Percentiles rank a stretch among this genome's conserved stretches.
These are phyloP conservation scores for Aspergillus affinis DNA, from an alignment of 495 filamentous ascomycete genomes.

Conservation along the genomic window DNA sequence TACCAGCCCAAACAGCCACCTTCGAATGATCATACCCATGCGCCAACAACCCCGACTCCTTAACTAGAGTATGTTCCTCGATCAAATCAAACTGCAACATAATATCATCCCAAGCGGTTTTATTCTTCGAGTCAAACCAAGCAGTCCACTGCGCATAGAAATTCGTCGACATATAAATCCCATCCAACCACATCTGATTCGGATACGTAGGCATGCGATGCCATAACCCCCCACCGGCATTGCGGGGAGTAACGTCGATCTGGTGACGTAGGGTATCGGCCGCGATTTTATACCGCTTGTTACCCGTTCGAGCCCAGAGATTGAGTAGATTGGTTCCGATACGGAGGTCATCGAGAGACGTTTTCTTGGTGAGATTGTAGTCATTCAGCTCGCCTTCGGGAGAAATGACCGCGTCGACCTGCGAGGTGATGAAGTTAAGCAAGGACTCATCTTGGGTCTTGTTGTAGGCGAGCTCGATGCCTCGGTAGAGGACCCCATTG, in stretches of 20 bases:
- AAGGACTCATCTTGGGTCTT: slow-evolving; percentile 10
- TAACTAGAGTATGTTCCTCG: slow-evolving; percentile 14
- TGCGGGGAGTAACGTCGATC: slow-evolving; percentile 18
- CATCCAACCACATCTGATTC: slow-evolving; percentile 23
- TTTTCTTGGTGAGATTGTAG: slow-evolving; percentile 9
- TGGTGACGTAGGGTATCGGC: slow-evolving; percentile 13
- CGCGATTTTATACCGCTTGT: slow-evolving; percentile 17
- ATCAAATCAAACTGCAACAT: slow-evolving; percentile 19
- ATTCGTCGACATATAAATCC: slow-evolving; percentile 18
- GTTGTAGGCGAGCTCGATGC: slow-evolving; percentile 20
- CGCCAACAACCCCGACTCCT: slow-evolving; percentile 8
- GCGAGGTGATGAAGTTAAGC: slow-evolving; percentile 13
- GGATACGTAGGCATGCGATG: slow-evolving; percentile 20
- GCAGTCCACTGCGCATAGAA: slow-evolving; percentile 18
- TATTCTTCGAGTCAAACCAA: slow-evolving; percentile 16
- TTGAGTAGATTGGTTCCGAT: slow-evolving; percentile 17
- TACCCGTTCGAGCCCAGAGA: slow-evolving; percentile 14
- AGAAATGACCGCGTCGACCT: slow-evolving; percentile 13
- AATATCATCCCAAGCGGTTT: slow-evolving; percentile 20
- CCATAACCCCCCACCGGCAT: slow-evolving; percentile 17
- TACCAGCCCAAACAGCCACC: slow-evolving; percentile 18
- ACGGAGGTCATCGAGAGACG: slow-evolving; percentile 18
- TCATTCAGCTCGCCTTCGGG: slow-evolving; percentile 10
- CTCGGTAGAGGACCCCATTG: slow-evolving; percentile 14
- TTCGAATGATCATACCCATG: slow-evolving; percentile 15